Evolutionary conservation across 2,329 filamentous ascomycete genomes (phyloP).

Genomic region (Diaporthe ilicicola): DNA sequence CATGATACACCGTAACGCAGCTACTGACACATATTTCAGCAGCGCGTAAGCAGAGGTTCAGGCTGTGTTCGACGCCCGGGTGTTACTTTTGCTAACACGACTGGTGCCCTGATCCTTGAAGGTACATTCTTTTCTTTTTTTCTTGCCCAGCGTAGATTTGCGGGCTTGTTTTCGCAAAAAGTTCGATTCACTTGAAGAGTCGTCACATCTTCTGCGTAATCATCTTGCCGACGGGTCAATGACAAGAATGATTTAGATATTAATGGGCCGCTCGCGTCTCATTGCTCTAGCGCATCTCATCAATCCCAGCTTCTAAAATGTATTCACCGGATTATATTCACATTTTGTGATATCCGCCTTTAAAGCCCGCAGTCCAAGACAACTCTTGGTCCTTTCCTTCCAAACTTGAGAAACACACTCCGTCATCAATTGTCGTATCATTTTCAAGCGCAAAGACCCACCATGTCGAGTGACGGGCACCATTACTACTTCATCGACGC

Average conservation of each 20-base stretch:
- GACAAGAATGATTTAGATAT: no score
- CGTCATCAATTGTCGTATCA: not conserved
- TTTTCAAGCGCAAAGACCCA: not conserved
- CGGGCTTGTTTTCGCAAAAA: no score
- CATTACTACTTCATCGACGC: conserved; percentile 32
- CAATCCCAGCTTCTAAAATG: no score
- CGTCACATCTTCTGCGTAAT: no score
- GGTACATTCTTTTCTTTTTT: not conserved
- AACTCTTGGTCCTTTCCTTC: not conserved
- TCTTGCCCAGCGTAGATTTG: no score
- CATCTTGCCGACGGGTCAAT: no score
- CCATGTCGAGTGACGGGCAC: not conserved
- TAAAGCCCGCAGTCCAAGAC: not conserved
- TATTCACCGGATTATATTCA: no score
- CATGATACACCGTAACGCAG: not conserved
- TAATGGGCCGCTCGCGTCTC: no score
- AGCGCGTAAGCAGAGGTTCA: not conserved
- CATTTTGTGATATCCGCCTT: no score
- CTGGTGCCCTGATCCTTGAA: not conserved
- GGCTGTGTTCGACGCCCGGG: not conserved
- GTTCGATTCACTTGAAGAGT: no score
- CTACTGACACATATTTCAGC: not conserved
- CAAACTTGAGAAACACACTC: no score
- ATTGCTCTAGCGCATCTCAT: no score
- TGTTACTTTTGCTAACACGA: not conserved